Percentiles rank a stretch among this genome's conserved stretches.
These are phyloP conservation scores for Neurospora discreta DNA, from an alignment of 495 filamentous ascomycete species.

Conservation along the genomic window DNA sequence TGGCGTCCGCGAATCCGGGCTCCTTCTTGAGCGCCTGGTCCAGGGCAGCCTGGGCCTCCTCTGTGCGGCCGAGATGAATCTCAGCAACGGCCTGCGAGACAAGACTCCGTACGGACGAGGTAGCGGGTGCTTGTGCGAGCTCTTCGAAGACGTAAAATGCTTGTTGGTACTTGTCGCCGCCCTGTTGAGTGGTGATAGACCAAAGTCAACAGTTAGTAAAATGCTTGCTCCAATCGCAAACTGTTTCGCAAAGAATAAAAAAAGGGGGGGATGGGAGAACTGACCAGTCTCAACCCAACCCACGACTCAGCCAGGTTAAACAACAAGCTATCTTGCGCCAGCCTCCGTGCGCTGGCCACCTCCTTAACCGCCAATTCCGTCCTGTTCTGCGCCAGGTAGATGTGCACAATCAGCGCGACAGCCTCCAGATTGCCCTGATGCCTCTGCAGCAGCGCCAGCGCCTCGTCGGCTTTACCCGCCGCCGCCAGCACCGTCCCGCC, in stretches of 20 bases:
- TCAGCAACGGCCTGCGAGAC: constrained; percentile 86
- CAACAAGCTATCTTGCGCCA: constrained; percentile 89
- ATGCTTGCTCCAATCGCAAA: background rate
- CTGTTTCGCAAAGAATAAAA: too few relatives aligned
- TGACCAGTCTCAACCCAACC: constrained; percentile 79
- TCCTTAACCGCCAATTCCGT: constrained; percentile 84
- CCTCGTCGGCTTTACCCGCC: constrained; percentile 71
- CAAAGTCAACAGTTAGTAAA: background rate
- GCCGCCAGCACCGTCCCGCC: constrained; percentile 67
- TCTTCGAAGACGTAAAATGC: constrained; percentile 98
- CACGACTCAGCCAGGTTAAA: constrained; percentile 94
- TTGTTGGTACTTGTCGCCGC: constrained; percentile 91
- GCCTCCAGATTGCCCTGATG: constrained; percentile 74
- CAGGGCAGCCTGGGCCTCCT: constrained; percentile 81
- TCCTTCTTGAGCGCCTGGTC: constrained; percentile 68
- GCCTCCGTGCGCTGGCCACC: constrained; percentile 77
- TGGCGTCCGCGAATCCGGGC: constrained; percentile 54
- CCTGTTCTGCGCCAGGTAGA: constrained; percentile 83
- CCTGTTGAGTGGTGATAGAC: constrained; percentile 37
- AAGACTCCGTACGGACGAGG: constrained; percentile 54
- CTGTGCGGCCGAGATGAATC: constrained; percentile 77
- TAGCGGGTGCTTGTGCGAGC: constrained; percentile 73
- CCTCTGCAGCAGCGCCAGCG: constrained; percentile 61
- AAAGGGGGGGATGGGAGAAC: constrained; percentile 16
- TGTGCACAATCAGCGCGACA: constrained; percentile 73